Conservation (phyloP, 371 early-diverging fungal genomes). For the Rhizomucor pusillus region DNA sequence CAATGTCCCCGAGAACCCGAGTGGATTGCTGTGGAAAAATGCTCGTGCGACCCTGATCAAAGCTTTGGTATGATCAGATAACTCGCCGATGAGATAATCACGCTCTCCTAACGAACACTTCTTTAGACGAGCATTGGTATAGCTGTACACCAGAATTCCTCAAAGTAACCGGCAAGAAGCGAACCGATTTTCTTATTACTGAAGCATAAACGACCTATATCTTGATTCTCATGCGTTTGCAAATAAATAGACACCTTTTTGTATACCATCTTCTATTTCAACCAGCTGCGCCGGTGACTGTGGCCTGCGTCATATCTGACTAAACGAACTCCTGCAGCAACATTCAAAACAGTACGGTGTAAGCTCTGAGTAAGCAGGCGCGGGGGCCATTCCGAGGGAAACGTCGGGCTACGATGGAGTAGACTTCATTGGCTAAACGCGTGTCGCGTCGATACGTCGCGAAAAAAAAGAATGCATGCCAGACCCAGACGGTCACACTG, state of each 20-base stretch:
- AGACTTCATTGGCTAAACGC: neutral
- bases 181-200: slow-evolving; percentile 10
- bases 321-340: too few species aligned
- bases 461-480: neutral
- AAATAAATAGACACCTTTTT: too few species aligned
- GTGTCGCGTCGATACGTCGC: neutral
- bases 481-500: neutral
- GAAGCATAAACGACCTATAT: neutral
- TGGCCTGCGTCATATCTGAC: too few species aligned
- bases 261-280: too few species aligned
- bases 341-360: too few species aligned
- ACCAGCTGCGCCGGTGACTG: too few species aligned
- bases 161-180: slow-evolving; percentile 9
- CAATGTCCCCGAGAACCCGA: slow-evolving; percentile 68
- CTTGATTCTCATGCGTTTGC: too few species aligned
- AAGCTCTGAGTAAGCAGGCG: too few species aligned
- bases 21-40: slow-evolving; percentile 48
- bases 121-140: slow-evolving; percentile 14
- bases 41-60: slow-evolving; percentile 52
- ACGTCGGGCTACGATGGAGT: too few species aligned
- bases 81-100: too few species aligned
- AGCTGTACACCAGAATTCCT: slow-evolving; percentile 19
- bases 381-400: too few species aligned
- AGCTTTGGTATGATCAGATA: slow-evolving; percentile 47
- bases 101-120: neutral